phyloP scores from a whole-genome alignment of 169 alveolate species.

The Cryptosporidium muris region DNA sequence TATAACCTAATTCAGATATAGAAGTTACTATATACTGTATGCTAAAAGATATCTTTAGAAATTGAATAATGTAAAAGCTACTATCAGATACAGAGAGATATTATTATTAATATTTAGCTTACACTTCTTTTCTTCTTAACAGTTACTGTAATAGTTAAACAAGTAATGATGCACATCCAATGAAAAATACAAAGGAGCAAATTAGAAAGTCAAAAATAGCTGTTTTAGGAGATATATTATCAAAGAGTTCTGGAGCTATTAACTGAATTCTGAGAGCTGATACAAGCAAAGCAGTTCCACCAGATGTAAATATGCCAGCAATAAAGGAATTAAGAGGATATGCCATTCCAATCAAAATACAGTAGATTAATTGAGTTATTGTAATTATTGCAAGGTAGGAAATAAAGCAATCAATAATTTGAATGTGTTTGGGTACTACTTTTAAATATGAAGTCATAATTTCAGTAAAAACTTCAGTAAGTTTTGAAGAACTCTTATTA shows the following conservation, averaged over 20 bases:
- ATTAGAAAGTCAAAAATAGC: conserved; percentile 56
- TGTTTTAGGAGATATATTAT: conserved; percentile 49
- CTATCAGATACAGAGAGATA: too few relatives aligned
- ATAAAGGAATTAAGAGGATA: conserved; percentile 60
- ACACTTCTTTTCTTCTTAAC: too few relatives aligned
- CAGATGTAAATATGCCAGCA: conserved; percentile 45
- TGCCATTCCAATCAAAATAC: conserved; percentile 24
- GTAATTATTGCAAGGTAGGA: conserved; percentile 17
- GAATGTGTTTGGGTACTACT: conserved; percentile 53
- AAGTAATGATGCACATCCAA: conserved; percentile 67
- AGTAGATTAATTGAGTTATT: conserved; percentile 29
- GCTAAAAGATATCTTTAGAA: too few relatives aligned
- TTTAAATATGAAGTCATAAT: conserved; percentile 20
- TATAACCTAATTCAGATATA: background rate
- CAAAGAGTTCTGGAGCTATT: conserved; percentile 34
- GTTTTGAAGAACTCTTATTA: too few relatives aligned
- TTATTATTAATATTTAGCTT: too few relatives aligned
- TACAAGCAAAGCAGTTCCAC: conserved; percentile 67
- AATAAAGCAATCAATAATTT: conserved; percentile 31
- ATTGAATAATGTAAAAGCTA: too few relatives aligned
- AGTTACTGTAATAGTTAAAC: background rate
- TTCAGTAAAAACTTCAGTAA: conserved; percentile 17
- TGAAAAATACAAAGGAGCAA: conserved; percentile 59
- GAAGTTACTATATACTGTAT: too few relatives aligned
- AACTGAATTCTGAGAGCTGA: conserved; percentile 58